These are phyloP conservation scores for Amauroascus verrucosus DNA, from an alignment of 2,329 filamentous ascomycete genomes.

Conservation along the genomic window DNA sequence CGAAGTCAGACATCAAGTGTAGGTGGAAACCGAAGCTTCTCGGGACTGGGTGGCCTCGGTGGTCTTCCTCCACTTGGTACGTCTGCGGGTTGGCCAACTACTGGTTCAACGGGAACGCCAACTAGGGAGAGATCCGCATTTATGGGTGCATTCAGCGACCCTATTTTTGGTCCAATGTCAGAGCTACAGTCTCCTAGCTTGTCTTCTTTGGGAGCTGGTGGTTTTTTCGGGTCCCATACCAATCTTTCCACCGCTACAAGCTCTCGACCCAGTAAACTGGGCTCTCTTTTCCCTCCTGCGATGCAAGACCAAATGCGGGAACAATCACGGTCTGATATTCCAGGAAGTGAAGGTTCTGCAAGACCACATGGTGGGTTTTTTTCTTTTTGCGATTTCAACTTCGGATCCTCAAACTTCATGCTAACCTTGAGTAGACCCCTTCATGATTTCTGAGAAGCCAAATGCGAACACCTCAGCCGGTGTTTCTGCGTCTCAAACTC, in stretches of 20 bases:
- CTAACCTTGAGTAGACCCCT: constrained; percentile 20
- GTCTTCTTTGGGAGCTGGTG: constrained; percentile 33
- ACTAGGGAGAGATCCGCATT: constrained; percentile 46
- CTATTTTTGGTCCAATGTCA: constrained; percentile 62
- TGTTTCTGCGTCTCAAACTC: constrained; percentile 28
- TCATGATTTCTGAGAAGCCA: constrained; percentile 25
- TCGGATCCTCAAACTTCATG: constrained; percentile 2
- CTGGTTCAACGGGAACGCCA: constrained; percentile 66
- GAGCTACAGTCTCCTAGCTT: constrained; percentile 54
- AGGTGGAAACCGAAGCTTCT: constrained; percentile 56
- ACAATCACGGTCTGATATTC: constrained; percentile 51
- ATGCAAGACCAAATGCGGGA: constrained; percentile 86
- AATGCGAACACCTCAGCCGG: constrained; percentile 24
- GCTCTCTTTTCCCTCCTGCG: constrained; percentile 72
- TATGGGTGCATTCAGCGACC: constrained; percentile 44
- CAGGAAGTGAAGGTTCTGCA: constrained; percentile 46
- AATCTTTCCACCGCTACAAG: constrained; percentile 52
- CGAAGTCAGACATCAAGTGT: constrained; percentile 88
- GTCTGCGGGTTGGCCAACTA: constrained; percentile 41
- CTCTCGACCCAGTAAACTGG: constrained; percentile 69
- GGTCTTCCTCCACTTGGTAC: constrained; percentile 46
- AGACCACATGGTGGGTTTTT: constrained; percentile 46
- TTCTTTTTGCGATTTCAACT: background rate
- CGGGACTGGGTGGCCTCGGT: constrained; percentile 44
- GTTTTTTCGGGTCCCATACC: constrained; percentile 54